Evolutionary conservation across 495 filamentous ascomycete species (phyloP), one percentile per base, ranked within the genome.

Genomic region (Podospora comata): DNA sequence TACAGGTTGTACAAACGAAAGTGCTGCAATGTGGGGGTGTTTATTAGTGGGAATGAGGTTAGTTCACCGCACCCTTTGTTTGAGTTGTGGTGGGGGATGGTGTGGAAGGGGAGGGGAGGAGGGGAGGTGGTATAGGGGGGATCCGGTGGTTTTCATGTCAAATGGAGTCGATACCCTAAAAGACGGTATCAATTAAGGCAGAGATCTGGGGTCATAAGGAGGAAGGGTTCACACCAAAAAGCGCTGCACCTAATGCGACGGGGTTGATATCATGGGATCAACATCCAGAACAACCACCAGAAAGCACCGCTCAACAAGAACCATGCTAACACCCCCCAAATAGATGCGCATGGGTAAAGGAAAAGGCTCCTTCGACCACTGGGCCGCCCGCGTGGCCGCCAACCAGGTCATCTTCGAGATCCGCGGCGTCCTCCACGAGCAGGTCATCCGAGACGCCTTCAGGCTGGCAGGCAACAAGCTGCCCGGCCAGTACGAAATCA

Each of bases 321-420:
- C 23, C 23, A 23, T 23, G 63, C 74, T 77, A 66, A 77, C 67
- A 19, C 73, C 57, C 3, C 34, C 48, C 5, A 58, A 23, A 23
- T 63, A 88, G 86, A 80, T 89, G 71, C 89, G 96, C 84, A 99
- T 99, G 95, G 96, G 95, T 79, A 98, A 97, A 82, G 95, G 95
- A 78, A 99, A 98, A 81, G 95, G 95, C 71, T 90, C 88, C 70
- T 97, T 98, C 79, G 95, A 98, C 79, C 91, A 95, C 80, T 99
- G 95, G 95, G 92, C 94, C 30, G 84, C 90, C 18, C 88, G 94
- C 73, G 87, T 97, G 68, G 88, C 91, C 15, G 91, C 97, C 66
- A 94, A 90, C 78, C 90, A 92, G 77, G 85, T 99, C 54, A 82
- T 98, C 18, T 92, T 99, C 70, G 95, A 99, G 80, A 80, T 99